These are phyloP conservation scores for Phaeolepiota aurea DNA, from an alignment of 768 basidiomycete species.

Conservation along the genomic window DNA sequence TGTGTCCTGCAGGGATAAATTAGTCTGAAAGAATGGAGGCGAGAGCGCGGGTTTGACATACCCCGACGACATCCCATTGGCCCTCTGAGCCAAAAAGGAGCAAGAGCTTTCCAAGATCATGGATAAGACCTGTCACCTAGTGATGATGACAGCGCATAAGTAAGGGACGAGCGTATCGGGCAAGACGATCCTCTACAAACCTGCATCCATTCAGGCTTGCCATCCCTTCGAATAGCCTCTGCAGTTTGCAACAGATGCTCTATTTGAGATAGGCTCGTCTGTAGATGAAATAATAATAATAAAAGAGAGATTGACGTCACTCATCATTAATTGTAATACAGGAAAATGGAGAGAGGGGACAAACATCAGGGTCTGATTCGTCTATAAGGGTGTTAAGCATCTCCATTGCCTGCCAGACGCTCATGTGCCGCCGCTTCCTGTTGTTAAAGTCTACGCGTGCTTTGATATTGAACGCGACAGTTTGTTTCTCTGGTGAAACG, in stretches of 20 bases:
- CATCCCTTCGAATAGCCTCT: constrained; percentile 81
- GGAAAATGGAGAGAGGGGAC: constrained; percentile 9
- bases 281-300: no score
- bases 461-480: constrained; percentile 75
- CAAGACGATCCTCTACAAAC: constrained; percentile 15
- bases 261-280: constrained; percentile 79
- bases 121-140: constrained; percentile 71
- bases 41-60: constrained; percentile 22
- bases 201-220: constrained; percentile 92
- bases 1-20: constrained; percentile 26
- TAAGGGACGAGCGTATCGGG: neutral
- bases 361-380: constrained; percentile 85
- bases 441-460: constrained; percentile 69
- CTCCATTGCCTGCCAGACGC: constrained; percentile 83
- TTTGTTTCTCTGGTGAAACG: constrained; percentile 64
- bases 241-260: constrained; percentile 88
- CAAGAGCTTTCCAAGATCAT: constrained; percentile 85
- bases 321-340: constrained; percentile 5
- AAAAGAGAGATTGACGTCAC: constrained; percentile 13
- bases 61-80: constrained; percentile 94
- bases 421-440: constrained; percentile 64
- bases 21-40: constrained; percentile 6
- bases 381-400: constrained; percentile 82
- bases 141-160: constrained; percentile 7
- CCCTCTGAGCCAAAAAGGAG: constrained; percentile 80